These are phyloP conservation scores for Xylariaceae sp. DNA, from an alignment of 2,329 filamentous ascomycete species.

Conservation along the genomic window DNA sequence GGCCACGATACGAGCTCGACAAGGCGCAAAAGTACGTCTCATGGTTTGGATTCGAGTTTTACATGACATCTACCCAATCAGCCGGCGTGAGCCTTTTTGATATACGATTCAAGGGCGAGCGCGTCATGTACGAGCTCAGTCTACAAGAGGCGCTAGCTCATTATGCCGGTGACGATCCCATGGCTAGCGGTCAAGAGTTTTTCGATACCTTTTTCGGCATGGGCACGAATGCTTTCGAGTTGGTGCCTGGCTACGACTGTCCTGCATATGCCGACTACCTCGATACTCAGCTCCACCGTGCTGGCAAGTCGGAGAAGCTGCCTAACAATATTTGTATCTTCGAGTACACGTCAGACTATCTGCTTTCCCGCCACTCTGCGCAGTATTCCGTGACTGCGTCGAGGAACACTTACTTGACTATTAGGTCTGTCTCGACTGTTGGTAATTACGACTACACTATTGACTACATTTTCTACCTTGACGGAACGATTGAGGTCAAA, in stretches of 20 bases:
- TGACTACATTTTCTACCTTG: constrained; percentile 31
- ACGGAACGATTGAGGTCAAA: constrained; percentile 32
- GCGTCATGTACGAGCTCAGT: constrained; percentile 31
- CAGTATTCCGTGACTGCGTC: constrained; percentile 13
- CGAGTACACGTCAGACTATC: constrained; percentile 30
- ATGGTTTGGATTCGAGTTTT: constrained; percentile 36
- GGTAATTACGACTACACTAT: constrained; percentile 37
- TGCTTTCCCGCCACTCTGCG: constrained; percentile 29
- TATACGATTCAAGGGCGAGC: constrained; percentile 31
- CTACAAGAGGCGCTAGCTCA: constrained; percentile 16
- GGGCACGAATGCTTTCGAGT: constrained; percentile 19
- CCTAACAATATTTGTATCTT: constrained; percentile 36
- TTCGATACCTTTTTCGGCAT: constrained; percentile 26
- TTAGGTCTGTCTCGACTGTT: constrained; percentile 31
- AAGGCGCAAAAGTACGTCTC: constrained; percentile 28
- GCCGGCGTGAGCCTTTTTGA: constrained; percentile 29
- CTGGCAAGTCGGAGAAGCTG: constrained; percentile 20
- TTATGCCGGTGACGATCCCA: constrained; percentile 24
- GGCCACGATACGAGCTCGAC: constrained; percentile 28
- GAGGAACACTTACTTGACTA: constrained; percentile 24
- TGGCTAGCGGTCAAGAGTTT: constrained; percentile 17
- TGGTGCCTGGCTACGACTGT: constrained; percentile 22
- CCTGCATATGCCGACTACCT: constrained; percentile 21
- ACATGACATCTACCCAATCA: constrained; percentile 26
- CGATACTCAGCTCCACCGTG: constrained; percentile 12